Conservation (phyloP, 371 early-diverging fungal species). For the Smittium culicis region DNA sequence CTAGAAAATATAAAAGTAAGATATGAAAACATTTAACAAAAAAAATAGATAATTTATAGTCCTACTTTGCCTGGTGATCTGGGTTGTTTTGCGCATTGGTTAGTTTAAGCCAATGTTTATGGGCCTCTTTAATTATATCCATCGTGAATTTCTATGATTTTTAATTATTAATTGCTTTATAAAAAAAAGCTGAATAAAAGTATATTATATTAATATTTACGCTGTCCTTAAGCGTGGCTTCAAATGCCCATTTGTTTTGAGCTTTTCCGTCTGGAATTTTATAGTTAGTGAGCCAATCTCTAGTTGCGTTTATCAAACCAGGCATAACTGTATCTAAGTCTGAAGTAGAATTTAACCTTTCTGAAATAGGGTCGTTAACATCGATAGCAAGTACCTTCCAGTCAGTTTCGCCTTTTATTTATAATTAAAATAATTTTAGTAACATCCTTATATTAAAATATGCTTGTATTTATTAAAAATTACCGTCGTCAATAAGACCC, state of each 20-base stretch:
- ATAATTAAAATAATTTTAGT: no score
- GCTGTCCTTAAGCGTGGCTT: constrained; percentile 55
- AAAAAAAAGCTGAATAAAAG: neutral
- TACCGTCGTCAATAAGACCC: constrained; percentile 85
- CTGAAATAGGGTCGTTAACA: constrained; percentile 76
- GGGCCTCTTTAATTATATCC: neutral
- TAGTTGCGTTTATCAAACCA: constrained; percentile 82
- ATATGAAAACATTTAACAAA: neutral
- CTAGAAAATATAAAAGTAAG: neutral
- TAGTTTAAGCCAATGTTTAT: neutral
- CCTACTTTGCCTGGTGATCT: neutral
- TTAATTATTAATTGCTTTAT: neutral
- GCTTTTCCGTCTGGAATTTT: constrained; percentile 98
- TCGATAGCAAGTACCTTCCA: constrained; percentile 97
- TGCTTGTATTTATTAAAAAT: neutral
- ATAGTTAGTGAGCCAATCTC: constrained; percentile 96
- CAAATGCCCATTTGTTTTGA: constrained; percentile 90
- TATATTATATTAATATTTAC: neutral
- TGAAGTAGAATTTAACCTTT: constrained; percentile 76
- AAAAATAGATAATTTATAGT: neutral
- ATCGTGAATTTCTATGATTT: neutral
- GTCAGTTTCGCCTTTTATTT: constrained; percentile 77
- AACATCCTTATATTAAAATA: neutral
- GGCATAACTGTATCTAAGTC: constrained; percentile 87
- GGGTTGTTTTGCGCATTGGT: neutral